Conservation (phyloP, 495 filamentous ascomycete genomes). For the Penicillium silybi region DNA sequence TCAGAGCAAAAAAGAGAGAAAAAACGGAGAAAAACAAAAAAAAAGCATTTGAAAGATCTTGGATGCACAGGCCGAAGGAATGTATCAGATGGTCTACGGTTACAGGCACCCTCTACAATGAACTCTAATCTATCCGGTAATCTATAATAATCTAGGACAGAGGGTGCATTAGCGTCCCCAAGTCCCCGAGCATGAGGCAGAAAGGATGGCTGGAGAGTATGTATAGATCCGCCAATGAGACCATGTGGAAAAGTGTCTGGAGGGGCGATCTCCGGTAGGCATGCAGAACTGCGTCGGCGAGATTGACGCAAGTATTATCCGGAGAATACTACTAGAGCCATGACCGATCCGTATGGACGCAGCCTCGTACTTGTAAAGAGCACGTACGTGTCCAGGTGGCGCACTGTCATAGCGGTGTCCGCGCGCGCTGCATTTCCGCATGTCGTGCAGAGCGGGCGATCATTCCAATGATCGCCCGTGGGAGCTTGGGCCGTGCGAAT, state of each 20-base stretch:
- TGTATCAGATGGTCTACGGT: slow-evolving; percentile 42
- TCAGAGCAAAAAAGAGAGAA: slow-evolving; percentile 19
- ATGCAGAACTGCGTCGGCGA: too few relatives aligned
- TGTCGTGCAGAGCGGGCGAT: slow-evolving; percentile 30
- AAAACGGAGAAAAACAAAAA: background rate
- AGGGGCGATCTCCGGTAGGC: slow-evolving; percentile 13
- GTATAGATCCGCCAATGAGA: slow-evolving; percentile 24
- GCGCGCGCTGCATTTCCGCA: background rate
- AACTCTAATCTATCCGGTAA: slow-evolving; percentile 19
- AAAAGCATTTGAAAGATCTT: slow-evolving; percentile 1
- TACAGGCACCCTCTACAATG: slow-evolving; percentile 19
- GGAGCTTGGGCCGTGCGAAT: slow-evolving; percentile 26
- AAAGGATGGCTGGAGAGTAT: background rate
- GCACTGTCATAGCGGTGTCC: background rate
- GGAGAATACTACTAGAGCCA: background rate
- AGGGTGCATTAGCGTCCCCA: slow-evolving; percentile 13
- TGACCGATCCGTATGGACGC: background rate
- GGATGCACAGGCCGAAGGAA: slow-evolving; percentile 23
- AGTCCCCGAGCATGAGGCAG: slow-evolving; percentile 7
- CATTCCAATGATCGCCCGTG: slow-evolving; percentile 17
- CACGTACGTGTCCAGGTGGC: background rate
- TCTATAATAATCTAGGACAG: background rate
- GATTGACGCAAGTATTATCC: too few relatives aligned
- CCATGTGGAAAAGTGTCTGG: slow-evolving; percentile 12
- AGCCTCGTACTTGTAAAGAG: background rate